Base-by-base conservation (phyloP, 1,284 basidiomycete genomes). In the Rhizopogon parksii region DNA sequence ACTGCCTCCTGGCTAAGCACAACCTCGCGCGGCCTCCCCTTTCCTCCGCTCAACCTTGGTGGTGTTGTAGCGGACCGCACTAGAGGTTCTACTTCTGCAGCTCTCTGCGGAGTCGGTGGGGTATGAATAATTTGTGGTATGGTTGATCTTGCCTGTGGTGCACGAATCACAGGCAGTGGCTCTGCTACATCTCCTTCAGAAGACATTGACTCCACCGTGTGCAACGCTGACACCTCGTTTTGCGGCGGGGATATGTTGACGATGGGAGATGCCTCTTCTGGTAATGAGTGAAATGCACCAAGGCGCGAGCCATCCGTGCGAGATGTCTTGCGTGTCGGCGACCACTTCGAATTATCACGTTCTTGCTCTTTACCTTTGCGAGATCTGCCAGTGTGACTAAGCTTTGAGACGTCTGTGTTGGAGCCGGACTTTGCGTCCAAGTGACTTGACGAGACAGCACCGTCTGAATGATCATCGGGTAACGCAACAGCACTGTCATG, bases 121-220 rank as follows among this genome's bases (percentile, higher is more conserved):
- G 74, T 74, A 52, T 74, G 72, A n/a, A 65, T 65, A 47, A 75
- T 73, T 17, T 59, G 60, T 30, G 67, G 68, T 53, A 65, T 58
- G 30, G 38, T 47, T 32, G 57, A 56, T 36, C 60, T 57, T 19
- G 48, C 53, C 37, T 53, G 53, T 27, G 60, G 56, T 40, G 50
- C 45, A 38, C 47, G 46, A 34, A 34, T 34, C 34, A 53, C 27
- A 27, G 58, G 51, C 3, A 51, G 17, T 1, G 21, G 52, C 4
- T 57, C 59, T 38, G 53, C 40, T 5, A 30, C 8, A 14, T 45
- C 60, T 35, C 63, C 63, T 9, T 58, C 64, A 6, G 59, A 63
- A 2, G 62, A 53, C 4, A 35, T 55, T 0, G 65, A 62, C 45
- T 68, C 59, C 40, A 64, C 50, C 46, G 62, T 66, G 6, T 63